A percentile compares a stretch with the other conserved stretches of the same genome.
Evolutionary conservation across 2,329 filamentous ascomycete species (phyloP).

Genomic region (Ophiocordyceps camponoti-leonardi): DNA sequence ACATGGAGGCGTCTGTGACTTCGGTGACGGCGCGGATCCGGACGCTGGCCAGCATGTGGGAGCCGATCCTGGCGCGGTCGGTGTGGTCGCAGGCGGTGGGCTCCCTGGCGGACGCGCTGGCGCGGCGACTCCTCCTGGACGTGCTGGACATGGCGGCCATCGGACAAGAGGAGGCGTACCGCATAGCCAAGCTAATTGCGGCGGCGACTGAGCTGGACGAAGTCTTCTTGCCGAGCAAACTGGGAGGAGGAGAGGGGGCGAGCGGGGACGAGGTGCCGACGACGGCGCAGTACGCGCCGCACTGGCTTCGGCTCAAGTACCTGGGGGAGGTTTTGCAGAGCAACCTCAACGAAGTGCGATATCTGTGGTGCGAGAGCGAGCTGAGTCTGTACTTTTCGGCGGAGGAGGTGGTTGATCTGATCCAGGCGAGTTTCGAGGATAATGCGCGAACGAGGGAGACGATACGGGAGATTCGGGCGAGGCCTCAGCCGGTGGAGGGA

Average conservation of each 20-base stretch:
- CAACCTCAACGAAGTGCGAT: constrained; percentile 45
- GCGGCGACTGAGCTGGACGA: constrained; percentile 40
- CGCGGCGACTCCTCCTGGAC: constrained; percentile 41
- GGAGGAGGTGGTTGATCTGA: constrained; percentile 44
- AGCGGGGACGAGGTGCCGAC: constrained; percentile 26
- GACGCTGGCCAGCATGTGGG: constrained; percentile 37
- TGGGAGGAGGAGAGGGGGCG: constrained; percentile 9
- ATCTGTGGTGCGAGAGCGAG: constrained; percentile 48
- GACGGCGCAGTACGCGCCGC: constrained; percentile 42
- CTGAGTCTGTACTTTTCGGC: constrained; percentile 44
- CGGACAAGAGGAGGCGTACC: constrained; percentile 46
- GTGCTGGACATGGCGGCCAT: constrained; percentile 45
- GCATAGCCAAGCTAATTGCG: constrained; percentile 39
- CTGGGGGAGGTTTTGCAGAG: constrained; percentile 48
- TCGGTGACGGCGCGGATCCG: constrained; percentile 34
- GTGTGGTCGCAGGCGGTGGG: constrained; percentile 47
- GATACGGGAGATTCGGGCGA: constrained; percentile 37
- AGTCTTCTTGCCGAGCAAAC: constrained; percentile 34
- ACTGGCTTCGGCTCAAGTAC: constrained; percentile 48
- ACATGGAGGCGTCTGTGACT: constrained; percentile 33
- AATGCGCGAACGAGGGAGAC: constrained; percentile 41
- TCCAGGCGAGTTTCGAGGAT: constrained; percentile 46
- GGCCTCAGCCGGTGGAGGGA: constrained; percentile 22
- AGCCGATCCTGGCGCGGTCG: constrained; percentile 38
- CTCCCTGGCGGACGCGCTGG: constrained; percentile 39